Evolutionary conservation across 78 protist species (phyloP).

Genomic region (Salpingoeca rosetta): DNA sequence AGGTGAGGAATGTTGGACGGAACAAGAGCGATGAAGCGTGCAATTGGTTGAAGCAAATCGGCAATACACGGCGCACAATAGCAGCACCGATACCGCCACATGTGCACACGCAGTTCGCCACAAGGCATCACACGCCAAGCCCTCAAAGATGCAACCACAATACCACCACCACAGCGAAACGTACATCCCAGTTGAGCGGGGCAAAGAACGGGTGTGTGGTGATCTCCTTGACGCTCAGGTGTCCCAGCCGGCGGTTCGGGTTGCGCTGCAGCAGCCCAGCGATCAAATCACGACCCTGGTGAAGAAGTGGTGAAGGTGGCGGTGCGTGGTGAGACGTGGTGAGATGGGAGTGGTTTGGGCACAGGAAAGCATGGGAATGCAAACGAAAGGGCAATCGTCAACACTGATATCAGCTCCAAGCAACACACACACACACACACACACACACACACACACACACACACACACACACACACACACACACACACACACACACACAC

Average conservation of each 20-base stretch:
- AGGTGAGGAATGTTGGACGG: no score
- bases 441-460: slow-evolving; percentile 4
- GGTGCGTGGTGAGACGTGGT: background rate
- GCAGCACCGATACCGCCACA: background rate
- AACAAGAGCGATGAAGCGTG: no score
- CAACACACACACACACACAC: no score
- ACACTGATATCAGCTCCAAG: no score
- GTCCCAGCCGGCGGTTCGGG: slow-evolving; percentile 30
- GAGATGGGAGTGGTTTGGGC: background rate
- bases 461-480: background rate
- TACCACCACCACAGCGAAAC: slow-evolving; percentile 10
- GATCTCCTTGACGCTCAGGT: slow-evolving; percentile 22
- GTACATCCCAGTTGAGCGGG: slow-evolving; percentile 2
- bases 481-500: background rate
- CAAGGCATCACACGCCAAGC: background rate
- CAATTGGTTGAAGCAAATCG: no score
- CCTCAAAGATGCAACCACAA: background rate
- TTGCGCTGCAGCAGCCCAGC: slow-evolving; percentile 21
- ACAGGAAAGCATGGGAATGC: background rate
- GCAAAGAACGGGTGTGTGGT: slow-evolving; percentile 10
- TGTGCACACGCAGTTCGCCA: slow-evolving; percentile 15
- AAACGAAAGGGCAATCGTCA: background rate
- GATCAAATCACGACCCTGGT: background rate
- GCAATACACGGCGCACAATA: no score
- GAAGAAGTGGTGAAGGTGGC: slow-evolving; percentile 46